phyloP scores from a whole-genome alignment of 768 basidiomycete genomes.

The Calocybe cyanea region DNA sequence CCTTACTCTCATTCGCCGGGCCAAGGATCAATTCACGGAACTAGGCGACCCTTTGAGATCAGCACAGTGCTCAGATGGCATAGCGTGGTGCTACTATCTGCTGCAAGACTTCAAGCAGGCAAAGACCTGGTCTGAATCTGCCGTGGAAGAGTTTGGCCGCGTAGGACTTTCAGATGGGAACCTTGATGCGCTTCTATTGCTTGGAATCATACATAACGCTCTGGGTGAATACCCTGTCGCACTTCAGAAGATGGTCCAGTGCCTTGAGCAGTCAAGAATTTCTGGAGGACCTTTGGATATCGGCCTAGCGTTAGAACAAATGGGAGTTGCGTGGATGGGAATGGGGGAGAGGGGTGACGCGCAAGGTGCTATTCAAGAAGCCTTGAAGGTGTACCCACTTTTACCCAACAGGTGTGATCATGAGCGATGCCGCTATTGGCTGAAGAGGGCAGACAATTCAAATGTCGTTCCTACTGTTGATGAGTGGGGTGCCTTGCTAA shows the following conservation, averaged over 20 bases:
- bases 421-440: background rate
- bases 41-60: background rate
- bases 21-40: background rate
- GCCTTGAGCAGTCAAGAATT: background rate
- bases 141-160: background rate
- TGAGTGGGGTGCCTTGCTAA: too few species aligned
- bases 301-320: background rate
- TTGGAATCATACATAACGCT: background rate
- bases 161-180: background rate
- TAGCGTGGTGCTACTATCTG: background rate
- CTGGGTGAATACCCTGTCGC: background rate
- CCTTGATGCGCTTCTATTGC: background rate
- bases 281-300: background rate
- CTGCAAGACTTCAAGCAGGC: slow-evolving; percentile 1
- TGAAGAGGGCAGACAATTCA: background rate
- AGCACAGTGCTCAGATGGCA: background rate
- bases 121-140: background rate
- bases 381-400: background rate
- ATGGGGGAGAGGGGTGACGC: background rate
- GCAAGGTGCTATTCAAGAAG: background rate
- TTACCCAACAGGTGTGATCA: background rate
- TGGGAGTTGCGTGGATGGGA: background rate
- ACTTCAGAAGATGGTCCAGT: background rate
- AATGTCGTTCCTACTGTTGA: too few species aligned
- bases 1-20: background rate